phyloP scores from a whole-genome alignment of 192 early-diverging fungal genomes.

The Rhizoclosmatium globosum region DNA sequence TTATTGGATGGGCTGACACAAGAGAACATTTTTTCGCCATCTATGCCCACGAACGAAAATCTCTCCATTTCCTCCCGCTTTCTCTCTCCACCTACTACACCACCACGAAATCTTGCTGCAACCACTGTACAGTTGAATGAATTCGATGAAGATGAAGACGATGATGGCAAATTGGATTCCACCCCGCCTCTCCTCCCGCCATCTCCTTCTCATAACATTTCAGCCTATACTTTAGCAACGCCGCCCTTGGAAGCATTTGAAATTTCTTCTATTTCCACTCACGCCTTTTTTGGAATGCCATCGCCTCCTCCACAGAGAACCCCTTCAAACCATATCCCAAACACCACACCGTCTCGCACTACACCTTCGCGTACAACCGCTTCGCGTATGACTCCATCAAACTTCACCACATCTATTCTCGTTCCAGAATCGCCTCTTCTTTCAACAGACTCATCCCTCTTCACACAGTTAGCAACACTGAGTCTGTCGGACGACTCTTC shows the following conservation, averaged over 20 bases:
- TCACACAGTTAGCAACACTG: neutral
- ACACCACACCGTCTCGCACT: neutral
- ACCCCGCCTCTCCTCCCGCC: no score
- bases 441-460: neutral
- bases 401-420: neutral
- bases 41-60: neutral
- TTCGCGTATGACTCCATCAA: neutral
- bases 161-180: neutral
- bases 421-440: neutral
- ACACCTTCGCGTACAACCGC: neutral
- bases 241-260: neutral
- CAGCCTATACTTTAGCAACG: neutral
- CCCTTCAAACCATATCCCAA: neutral
- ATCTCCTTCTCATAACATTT: no score
- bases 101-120: neutral
- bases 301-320: neutral
- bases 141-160: neutral
- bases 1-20: neutral
- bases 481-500: neutral
- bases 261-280: neutral
- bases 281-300: slow-evolving; percentile 7
- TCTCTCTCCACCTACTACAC: slow-evolving; percentile 9
- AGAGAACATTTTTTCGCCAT: neutral
- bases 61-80: neutral
- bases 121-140: neutral